phyloP scores from a whole-genome alignment of 257 asterid genomes.

The Solanum acaule region DNA sequence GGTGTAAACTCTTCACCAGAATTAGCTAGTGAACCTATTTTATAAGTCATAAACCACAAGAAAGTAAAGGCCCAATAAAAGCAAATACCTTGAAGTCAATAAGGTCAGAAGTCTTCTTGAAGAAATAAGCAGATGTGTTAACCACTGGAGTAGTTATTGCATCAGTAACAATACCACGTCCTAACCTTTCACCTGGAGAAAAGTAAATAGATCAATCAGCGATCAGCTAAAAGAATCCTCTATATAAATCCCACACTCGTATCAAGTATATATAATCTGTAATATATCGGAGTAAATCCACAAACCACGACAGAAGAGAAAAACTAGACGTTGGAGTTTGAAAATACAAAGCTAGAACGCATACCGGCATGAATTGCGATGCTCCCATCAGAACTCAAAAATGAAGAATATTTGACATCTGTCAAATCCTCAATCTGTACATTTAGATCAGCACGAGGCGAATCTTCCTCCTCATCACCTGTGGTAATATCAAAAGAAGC shows the following conservation, averaged over 20 bases:
- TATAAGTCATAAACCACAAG: background rate
- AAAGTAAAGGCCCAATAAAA: background rate
- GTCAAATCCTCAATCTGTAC: slow-evolving; percentile 44
- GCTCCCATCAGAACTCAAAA: slow-evolving; percentile 75
- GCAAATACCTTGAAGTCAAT: slow-evolving; percentile 77
- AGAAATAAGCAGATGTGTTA: slow-evolving; percentile 88
- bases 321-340: background rate
- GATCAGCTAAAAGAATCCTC: background rate
- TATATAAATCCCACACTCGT: background rate
- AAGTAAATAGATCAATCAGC: background rate
- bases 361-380: slow-evolving; percentile 90
- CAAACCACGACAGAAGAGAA: too few relatives aligned
- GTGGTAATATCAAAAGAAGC: slow-evolving; percentile 23
- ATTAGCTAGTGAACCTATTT: background rate
- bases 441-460: slow-evolving; percentile 20
- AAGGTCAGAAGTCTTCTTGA: slow-evolving; percentile 76
- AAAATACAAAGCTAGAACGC: background rate
- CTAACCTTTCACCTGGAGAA: slow-evolving; percentile 80
- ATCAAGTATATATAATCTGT: background rate
- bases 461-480: slow-evolving; percentile 17
- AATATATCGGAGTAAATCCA: background rate
- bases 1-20: background rate
- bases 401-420: slow-evolving; percentile 42
- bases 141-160: slow-evolving; percentile 87
- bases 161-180: slow-evolving; percentile 73